Base-by-base conservation (phyloP, 2,329 filamentous ascomycete genomes). In the Alternaria infectoria region DNA sequence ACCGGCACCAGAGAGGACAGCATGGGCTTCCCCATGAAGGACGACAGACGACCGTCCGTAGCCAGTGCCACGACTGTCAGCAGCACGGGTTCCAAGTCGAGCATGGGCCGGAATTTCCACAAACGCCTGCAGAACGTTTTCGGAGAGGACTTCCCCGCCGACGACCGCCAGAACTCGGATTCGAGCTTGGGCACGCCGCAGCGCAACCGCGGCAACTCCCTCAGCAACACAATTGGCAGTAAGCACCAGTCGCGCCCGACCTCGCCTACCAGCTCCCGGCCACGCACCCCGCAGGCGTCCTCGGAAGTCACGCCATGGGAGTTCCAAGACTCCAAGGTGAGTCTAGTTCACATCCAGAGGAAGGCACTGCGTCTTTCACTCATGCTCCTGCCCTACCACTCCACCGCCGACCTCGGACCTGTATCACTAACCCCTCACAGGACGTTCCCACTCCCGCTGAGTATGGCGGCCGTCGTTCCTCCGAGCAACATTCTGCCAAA, bases 301-400 rank as follows among this genome's bases (percentile, higher is more conserved):
- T 96, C 93, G 74, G 95, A 98, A 81, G 93, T 99, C 61, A 96
- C 97, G 43, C 96, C 96, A n/a, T 99, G 97, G 86, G 86, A 97
- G 66, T 98, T 96, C 77, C 96, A 98, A 81, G 93, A 96, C 77
- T 87, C 87, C 69, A 88, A 92, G 83, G 90, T 92, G 80, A 84
- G 89, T 73, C 51, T 57, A 23, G 7, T 43, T 12, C 44, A 17
- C 23, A 11, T 13, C 45, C 45, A 32, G 56, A 59, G 59, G 26
- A 40, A 36, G 17, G 32, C 49, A 45, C 50, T 17, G 43, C 51
- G 25, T 45, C 40, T 23, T 32, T 17, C 21, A 32, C 49, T 26
- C 26, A 40, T 40, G 36, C 45, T 46, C 26, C n/a, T 59, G 44
- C 17, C 9, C 12, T 23, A 4, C 45, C n/a, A 52, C 57, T 17